A percentile compares a stretch with the other conserved stretches of the same genome.
Conservation (phyloP, 1,284 basidiomycete species). For the Fomitiporia mediterranea region DNA sequence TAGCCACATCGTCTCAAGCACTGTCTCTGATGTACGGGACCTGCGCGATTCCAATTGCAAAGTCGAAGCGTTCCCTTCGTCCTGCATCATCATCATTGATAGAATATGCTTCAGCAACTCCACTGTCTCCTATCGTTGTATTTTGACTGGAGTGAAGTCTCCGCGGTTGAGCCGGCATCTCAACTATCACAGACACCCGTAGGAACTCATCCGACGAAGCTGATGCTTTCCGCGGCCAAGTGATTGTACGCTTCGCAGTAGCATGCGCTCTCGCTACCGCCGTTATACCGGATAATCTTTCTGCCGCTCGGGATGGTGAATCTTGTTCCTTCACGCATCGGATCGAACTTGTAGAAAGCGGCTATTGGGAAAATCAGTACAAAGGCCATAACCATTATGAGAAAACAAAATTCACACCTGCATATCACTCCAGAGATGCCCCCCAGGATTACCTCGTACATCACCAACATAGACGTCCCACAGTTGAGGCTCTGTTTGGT, state of each 20-base stretch:
- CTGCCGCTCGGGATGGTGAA: too few relatives aligned
- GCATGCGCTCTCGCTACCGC: too few relatives aligned
- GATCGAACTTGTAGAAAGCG: not conserved
- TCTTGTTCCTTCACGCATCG: too few relatives aligned
- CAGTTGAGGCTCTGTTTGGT: not conserved
- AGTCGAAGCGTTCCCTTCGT: not conserved
- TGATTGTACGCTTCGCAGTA: too few relatives aligned
- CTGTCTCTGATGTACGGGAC: not conserved
- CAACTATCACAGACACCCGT: not conserved
- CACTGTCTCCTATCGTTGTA: not conserved
- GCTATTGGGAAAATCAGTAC: not conserved
- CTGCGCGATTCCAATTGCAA: not conserved
- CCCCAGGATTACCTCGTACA: not conserved
- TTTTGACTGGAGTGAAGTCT: not conserved
- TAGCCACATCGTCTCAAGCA: too few relatives aligned
- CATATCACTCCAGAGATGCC: not conserved
- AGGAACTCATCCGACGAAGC: not conserved
- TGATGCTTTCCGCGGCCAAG: not conserved
- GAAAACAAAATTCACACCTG: not conserved
- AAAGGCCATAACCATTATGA: not conserved
- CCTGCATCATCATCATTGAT: not conserved
- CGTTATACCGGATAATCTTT: too few relatives aligned
- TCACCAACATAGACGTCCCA: not conserved
- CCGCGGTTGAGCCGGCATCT: not conserved
- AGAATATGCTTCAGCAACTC: not conserved